Percentiles rank a stretch among this genome's conserved stretches.
These are phyloP conservation scores for Arthrobotrys musiformis DNA, from an alignment of 2,329 filamentous ascomycete species.

Conservation along the genomic window DNA sequence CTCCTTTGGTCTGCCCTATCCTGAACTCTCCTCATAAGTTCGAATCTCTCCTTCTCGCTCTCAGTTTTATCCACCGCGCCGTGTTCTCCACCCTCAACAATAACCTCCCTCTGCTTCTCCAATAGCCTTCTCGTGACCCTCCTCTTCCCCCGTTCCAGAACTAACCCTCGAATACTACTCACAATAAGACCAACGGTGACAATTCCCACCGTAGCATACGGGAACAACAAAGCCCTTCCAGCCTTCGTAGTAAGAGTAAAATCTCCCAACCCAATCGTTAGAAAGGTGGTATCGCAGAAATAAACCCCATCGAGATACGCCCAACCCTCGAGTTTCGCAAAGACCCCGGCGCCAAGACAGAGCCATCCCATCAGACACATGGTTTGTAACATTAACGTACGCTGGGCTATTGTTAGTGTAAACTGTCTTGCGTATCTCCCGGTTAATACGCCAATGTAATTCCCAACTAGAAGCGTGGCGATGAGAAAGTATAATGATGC, in stretches of 20 bases:
- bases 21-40: constrained; percentile 85
- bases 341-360: constrained; percentile 79
- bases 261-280: constrained; percentile 57
- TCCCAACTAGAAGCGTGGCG: constrained; percentile 80
- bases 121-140: constrained; percentile 55
- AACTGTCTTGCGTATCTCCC: constrained; percentile 81
- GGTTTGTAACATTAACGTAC: constrained; percentile 89
- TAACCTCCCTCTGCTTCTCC: constrained; percentile 57
- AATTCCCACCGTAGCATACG: constrained; percentile 83
- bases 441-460: constrained; percentile 68
- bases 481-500: constrained; percentile 82
- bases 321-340: constrained; percentile 78
- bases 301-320: constrained; percentile 80
- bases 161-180: constrained; percentile 74
- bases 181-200: constrained; percentile 87
- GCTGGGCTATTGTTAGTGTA: constrained; percentile 77
- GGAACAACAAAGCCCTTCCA: constrained; percentile 78
- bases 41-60: constrained; percentile 73
- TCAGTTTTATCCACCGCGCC: constrained; percentile 23
- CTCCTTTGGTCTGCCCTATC: constrained; percentile 72
- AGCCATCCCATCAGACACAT: constrained; percentile 86
- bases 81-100: constrained; percentile 30
- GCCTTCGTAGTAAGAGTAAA: constrained; percentile 62
- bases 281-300: constrained; percentile 74
- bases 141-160: constrained; percentile 57